phyloP scores from a whole-genome alignment of 2,329 filamentous ascomycete genomes.

The Nigrospora sphaerica region DNA sequence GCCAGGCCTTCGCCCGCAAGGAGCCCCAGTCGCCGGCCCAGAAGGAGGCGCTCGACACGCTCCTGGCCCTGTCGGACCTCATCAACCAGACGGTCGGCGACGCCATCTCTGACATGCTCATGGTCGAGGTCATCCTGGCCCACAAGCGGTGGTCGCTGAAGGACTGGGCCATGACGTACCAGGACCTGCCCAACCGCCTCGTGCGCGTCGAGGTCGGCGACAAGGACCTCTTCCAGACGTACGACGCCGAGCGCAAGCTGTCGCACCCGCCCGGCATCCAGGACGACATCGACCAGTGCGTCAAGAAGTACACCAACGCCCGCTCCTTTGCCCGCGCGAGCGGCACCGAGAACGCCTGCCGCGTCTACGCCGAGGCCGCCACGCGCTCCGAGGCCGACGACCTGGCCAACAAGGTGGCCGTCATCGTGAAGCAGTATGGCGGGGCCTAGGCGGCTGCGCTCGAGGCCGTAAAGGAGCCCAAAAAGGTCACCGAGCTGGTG shows the following conservation, averaged over 20 bases:
- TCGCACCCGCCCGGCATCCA: constrained; percentile 74
- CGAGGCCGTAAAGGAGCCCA: neutral
- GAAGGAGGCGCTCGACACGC: constrained; percentile 78
- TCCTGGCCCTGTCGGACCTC: constrained; percentile 76
- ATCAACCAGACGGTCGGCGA: constrained; percentile 99
- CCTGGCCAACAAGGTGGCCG: constrained; percentile 74
- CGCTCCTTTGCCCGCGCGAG: constrained; percentile 87
- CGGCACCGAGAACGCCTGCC: constrained; percentile 71
- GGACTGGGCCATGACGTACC: constrained; percentile 91
- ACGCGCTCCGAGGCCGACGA: constrained; percentile 87
- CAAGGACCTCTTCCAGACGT: constrained; percentile 83
- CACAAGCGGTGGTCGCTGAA: constrained; percentile 87
- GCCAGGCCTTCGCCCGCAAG: constrained; percentile 69
- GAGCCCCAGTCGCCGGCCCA: constrained; percentile 88
- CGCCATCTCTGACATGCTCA: constrained; percentile 88
- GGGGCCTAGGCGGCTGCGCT: constrained; percentile 8
- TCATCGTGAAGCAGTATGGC: constrained; percentile 60
- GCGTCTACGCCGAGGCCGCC: constrained; percentile 83
- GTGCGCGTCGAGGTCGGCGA: constrained; percentile 85
- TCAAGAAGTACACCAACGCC: constrained; percentile 85
- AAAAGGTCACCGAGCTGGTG: neutral
- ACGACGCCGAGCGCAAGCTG: constrained; percentile 85
- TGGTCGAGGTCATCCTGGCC: constrained; percentile 92
- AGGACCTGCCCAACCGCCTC: constrained; percentile 90
- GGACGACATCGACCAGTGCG: constrained; percentile 76